A percentile compares a stretch with the other conserved stretches of the same genome.
Evolutionary conservation across 2,329 filamentous ascomycete species (phyloP).

Genomic region (Aspergillus sp.): DNA sequence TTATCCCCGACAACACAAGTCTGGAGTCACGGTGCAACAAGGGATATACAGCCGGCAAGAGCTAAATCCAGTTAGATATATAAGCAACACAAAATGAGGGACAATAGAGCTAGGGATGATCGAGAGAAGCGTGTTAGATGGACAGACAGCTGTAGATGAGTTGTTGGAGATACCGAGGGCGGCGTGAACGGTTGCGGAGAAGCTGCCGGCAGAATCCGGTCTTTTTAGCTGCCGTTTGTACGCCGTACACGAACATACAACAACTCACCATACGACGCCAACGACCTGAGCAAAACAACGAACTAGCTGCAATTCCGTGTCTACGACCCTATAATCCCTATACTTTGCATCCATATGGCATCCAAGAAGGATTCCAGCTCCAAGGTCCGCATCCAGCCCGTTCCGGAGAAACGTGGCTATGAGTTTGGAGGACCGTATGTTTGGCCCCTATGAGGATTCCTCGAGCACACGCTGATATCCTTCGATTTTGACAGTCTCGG

Average conservation of each 20-base stretch:
- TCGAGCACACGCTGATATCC: constrained; percentile 7
- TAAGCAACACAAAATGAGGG: too few species aligned
- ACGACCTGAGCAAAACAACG: neutral
- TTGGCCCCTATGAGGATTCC: neutral
- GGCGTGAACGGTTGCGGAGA: constrained; percentile 10
- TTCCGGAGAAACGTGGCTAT: constrained; percentile 37
- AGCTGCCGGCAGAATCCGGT: constrained; percentile 4
- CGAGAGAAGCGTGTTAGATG: too few species aligned
- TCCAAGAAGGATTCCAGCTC: constrained; percentile 24
- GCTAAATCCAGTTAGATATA: too few species aligned
- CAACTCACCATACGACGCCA: constrained; percentile 8
- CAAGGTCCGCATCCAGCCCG: constrained; percentile 26
- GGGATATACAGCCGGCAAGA: too few species aligned
- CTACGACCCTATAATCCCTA: neutral
- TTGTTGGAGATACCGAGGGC: neutral
- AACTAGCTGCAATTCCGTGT: neutral
- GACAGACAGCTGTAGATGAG: neutral
- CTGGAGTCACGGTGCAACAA: neutral
- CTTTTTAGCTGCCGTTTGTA: constrained; percentile 5
- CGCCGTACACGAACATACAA: neutral
- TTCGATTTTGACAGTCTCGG: constrained; percentile 51
- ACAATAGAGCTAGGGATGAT: too few species aligned
- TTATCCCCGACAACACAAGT: neutral
- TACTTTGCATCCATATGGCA: constrained; percentile 16
- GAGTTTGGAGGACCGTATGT: constrained; percentile 43